Base-by-base conservation (phyloP, 2,329 filamentous ascomycete species). In the Cladosporium phlei region DNA sequence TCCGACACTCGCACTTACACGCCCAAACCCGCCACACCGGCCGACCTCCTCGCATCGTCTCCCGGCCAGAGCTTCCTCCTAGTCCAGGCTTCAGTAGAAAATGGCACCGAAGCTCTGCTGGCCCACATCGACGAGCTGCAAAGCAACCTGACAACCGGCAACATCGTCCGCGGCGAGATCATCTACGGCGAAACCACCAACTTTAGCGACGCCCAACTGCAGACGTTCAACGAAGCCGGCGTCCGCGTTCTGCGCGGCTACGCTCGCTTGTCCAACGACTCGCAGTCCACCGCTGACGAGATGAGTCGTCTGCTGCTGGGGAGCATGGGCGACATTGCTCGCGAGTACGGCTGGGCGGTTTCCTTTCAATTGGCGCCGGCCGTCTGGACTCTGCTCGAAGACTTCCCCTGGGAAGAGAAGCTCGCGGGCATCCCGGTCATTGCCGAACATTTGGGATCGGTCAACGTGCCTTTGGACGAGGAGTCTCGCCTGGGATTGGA, bases 71-170 rank as follows among this genome's bases (percentile, higher is more conserved):
- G 37, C 6, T 39, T 39, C 37, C 25, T 39, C 2, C 37, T 39
- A 7, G 37, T 39, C 25, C 37, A 39, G 29, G 37, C 37, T 5
- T 39, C 37, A 8, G 37, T 39, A 8, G 37, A 39, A 29, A 29
- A 29, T 22, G 37, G 37, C 8, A 16, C 14, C 14, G 37, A 39
- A 4, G 37, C 21, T 16, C 37, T 39, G 1, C 22, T 39, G 5
- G 25, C 37, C n/a, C 37, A 39, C 37, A 14, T 39, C 21, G n/a
- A 29, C 4, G 37, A 29, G 16, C 24, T 39, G 2, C 22, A 27
- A 9, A 20, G 24, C 9, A 8, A 27, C 7, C 6, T 39, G 24
- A 9, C 14, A 7, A 16, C 8, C 22, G 22, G 19, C 16, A 29
- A 39, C 16, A 25, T 39, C 24, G 37, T 39, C 6, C 37, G 37